Base-by-base conservation (phyloP, 371 early-diverging fungal genomes). In the Saksenaea oblongispora region DNA sequence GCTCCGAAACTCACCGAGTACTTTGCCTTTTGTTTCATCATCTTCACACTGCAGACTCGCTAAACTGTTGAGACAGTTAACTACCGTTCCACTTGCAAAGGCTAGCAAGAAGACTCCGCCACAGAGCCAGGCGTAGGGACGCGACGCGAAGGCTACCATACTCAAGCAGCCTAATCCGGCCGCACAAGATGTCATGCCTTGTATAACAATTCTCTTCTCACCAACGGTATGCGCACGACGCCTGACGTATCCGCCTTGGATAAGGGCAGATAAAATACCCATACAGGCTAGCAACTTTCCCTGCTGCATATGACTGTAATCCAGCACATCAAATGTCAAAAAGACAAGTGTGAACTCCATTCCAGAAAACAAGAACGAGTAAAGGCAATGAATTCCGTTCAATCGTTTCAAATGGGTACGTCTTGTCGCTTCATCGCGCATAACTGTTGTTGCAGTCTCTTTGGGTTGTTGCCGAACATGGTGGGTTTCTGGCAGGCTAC, bases 321-420 rank as follows among this genome's bases (percentile, higher is more conserved):
- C 79, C 62, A 95, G 90, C 18, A 92, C 84, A 75, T 97, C 96
- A 78, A 90, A 93, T 0, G 97, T 95, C 72, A 97, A 80, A 72
- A 98, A 98, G 0, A 98, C 95, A 57, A 98, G 80, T 0, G 98
- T 98, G 78, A 96, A 98, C 76, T 98, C 98, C 94, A 98, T 95
- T 7, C 98, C 99, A 3, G 94, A 93, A 73, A 97, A 98, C 37
- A 94, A 70, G 70, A 98, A 95, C 47, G 96, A 81, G 69, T 91
- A 96, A 8, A 88, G 73, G 66, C 94, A 93, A 70, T 96, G 96
- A 36, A 94, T 75, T 37, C 75, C 63, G 17, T 89, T 89, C 18
- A 96, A 86, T 0, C 74, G 69, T 2, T 71, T 31, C 14, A 90
- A 65, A 51, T 79, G 78, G 1, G 68, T 37, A 13, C 82, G 70